Evolutionary conservation across 163 green algal species (phyloP).

Genomic region (Scenedesmus sp.): DNA sequence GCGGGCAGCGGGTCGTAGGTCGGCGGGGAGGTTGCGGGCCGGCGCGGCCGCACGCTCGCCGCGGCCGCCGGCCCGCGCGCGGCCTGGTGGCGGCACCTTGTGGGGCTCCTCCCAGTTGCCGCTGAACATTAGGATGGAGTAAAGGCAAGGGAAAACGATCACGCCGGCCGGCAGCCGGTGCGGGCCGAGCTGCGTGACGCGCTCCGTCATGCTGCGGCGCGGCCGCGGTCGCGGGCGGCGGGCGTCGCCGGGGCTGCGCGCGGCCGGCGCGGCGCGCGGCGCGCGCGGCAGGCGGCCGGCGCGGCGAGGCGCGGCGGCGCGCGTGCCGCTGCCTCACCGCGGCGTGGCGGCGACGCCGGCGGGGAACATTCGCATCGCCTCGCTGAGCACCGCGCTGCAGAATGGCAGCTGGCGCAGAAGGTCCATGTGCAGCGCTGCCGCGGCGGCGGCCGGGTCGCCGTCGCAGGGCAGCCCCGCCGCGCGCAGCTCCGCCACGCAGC

Average conservation of each 20-base stretch:
- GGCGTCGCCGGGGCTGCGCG: background rate
- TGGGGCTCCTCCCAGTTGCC: slow-evolving; percentile 26
- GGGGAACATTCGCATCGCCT: slow-evolving; percentile 44
- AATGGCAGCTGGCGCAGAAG: slow-evolving; percentile 25
- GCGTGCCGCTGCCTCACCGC: slow-evolving; percentile 4
- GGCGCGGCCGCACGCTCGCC: no score
- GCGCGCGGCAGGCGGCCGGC: background rate
- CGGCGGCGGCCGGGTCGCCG: background rate
- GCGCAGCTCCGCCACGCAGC: slow-evolving; percentile 3
- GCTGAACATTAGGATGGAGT: slow-evolving; percentile 29
- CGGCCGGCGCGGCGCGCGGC: background rate
- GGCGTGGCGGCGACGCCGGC: slow-evolving; percentile 31
- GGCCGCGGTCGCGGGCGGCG: background rate
- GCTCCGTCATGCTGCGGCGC: slow-evolving; percentile 33
- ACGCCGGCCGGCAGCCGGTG: slow-evolving; percentile 37
- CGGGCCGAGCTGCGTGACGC: slow-evolving; percentile 31
- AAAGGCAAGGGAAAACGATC: slow-evolving; percentile 48
- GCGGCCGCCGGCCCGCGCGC: no score
- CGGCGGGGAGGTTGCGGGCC: no score
- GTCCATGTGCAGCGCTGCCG: slow-evolving; percentile 15
- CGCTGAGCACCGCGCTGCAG: slow-evolving; percentile 23
- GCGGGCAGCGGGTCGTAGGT: no score
- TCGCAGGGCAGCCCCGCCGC: slow-evolving; percentile 18
- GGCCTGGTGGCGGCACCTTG: no score
- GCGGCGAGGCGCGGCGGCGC: background rate